phyloP scores from a whole-genome alignment of 2,329 filamentous ascomycete species.

The Zymoseptoria ardabiliae region DNA sequence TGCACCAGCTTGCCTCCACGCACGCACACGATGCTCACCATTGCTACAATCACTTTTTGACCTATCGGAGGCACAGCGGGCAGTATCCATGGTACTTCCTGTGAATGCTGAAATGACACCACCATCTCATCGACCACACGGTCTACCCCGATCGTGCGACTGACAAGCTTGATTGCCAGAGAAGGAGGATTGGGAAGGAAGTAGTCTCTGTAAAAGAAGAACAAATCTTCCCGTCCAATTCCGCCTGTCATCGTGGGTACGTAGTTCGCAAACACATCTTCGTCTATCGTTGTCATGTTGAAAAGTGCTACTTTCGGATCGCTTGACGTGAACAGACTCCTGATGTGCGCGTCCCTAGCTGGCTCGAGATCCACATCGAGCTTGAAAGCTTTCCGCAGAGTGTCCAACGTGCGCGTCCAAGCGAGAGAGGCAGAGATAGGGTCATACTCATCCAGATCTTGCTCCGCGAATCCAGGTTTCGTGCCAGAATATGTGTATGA shows the following conservation, averaged over 20 bases:
- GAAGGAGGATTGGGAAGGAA: constrained; percentile 49
- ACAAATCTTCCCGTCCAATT: constrained; percentile 35
- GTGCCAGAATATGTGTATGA: constrained; percentile 35
- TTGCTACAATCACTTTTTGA: constrained; percentile 48
- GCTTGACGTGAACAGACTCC: constrained; percentile 16
- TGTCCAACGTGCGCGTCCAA: constrained; percentile 36
- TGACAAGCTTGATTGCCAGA: constrained; percentile 47
- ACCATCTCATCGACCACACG: constrained; percentile 54
- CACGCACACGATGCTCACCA: constrained; percentile 50
- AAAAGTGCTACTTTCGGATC: constrained; percentile 25
- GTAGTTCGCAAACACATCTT: constrained; percentile 29
- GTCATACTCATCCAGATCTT: constrained; percentile 32
- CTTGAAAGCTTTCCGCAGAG: constrained; percentile 28
- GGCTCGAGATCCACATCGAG: constrained; percentile 24
- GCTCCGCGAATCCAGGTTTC: constrained; percentile 37
- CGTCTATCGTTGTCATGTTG: constrained; percentile 18
- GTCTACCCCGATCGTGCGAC: constrained; percentile 49
- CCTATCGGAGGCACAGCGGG: constrained; percentile 50
- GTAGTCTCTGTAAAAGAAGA: constrained; percentile 49
- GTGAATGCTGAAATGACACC: constrained; percentile 49
- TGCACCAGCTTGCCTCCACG: constrained; percentile 47
- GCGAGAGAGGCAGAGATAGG: constrained; percentile 36
- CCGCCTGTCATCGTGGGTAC: constrained; percentile 40
- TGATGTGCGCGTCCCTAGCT: constrained; percentile 31
- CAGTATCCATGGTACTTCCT: constrained; percentile 51